These are phyloP conservation scores for Colletotrichum abscissum DNA, from an alignment of 2,329 filamentous ascomycete genomes.

Conservation along the genomic window DNA sequence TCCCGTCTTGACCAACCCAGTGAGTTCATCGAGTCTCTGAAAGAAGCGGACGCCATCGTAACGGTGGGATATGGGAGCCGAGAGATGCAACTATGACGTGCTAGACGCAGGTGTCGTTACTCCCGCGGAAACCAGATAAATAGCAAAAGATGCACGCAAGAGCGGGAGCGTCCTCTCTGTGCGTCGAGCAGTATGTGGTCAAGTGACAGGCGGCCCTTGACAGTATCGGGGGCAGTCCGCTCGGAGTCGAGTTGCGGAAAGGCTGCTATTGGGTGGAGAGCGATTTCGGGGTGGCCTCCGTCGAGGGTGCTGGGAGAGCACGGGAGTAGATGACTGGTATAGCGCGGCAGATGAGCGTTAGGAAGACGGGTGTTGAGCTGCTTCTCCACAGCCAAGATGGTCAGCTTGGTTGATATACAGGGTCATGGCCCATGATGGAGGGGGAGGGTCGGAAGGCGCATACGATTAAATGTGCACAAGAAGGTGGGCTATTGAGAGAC, in stretches of 20 bases:
- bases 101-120: background rate
- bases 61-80: background rate
- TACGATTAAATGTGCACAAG: slow-evolving; percentile 3
- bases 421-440: background rate
- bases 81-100: slow-evolving; percentile 14
- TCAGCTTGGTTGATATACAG: slow-evolving; percentile 26
- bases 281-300: slow-evolving; percentile 15
- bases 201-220: slow-evolving; percentile 19
- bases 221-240: background rate
- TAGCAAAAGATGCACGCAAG: background rate
- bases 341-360: slow-evolving; percentile 26
- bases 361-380: background rate
- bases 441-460: slow-evolving; percentile 1
- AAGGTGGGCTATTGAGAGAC: slow-evolving; percentile 12
- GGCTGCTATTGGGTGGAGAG: slow-evolving; percentile 14
- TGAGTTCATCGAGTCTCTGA: slow-evolving; percentile 94
- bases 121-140: background rate
- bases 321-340: slow-evolving; percentile 10
- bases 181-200: background rate
- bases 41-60: slow-evolving; percentile 86
- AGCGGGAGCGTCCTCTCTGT: background rate
- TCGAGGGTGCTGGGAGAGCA: slow-evolving; percentile 7
- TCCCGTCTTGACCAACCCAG: slow-evolving; percentile 93
- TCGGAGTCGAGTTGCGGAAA: slow-evolving; percentile 1
- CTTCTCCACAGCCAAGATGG: slow-evolving; percentile 13